These are phyloP conservation scores for Trifolium subterraneum DNA, from an alignment of 306 rosid species.

Conservation along the genomic window DNA sequence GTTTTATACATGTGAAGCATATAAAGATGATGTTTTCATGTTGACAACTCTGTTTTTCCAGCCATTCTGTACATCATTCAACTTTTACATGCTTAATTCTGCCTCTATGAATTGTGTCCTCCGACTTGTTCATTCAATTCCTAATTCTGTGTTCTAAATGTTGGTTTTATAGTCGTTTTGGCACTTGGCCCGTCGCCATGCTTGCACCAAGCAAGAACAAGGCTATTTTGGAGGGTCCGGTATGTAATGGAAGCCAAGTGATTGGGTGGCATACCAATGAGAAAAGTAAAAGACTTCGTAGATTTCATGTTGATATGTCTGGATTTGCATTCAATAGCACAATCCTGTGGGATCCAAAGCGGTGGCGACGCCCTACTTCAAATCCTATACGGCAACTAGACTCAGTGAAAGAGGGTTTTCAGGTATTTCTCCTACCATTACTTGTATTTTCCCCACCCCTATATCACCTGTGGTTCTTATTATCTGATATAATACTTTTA, in stretches of 20 bases:
- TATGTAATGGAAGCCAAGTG: constrained; percentile 91
- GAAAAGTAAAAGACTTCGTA: constrained; percentile 83
- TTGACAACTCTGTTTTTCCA: not conserved
- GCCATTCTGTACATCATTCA: constrained; percentile 21
- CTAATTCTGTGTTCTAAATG: constrained; percentile 35
- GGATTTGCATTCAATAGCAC: constrained; percentile 99
- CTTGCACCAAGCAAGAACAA: constrained; percentile 93
- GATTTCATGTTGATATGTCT: constrained; percentile 99
- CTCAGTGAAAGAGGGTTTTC: constrained; percentile 95
- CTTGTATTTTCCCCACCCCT: constrained; percentile 30
- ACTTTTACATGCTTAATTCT: constrained; percentile 9
- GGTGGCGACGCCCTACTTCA: constrained; percentile 80
- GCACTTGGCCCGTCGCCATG: constrained; percentile 99
- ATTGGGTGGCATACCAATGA: constrained; percentile 98
- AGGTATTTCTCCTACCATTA: constrained; percentile 54
- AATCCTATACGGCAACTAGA: constrained; percentile 78
- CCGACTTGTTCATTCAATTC: not conserved
- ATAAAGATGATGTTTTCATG: constrained; percentile 18
- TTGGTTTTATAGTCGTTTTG: constrained; percentile 71
- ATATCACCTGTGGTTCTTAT: constrained; percentile 28
- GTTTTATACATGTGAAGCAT: constrained; percentile 23
- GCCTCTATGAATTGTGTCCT: constrained; percentile 31
- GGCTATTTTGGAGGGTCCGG: constrained; percentile 97
- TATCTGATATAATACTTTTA: constrained; percentile 25
- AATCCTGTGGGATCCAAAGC: constrained; percentile 93